Evolutionary conservation across 1,284 basidiomycete species (phyloP).

Genomic region (Sanghuangporus sanghuang): DNA sequence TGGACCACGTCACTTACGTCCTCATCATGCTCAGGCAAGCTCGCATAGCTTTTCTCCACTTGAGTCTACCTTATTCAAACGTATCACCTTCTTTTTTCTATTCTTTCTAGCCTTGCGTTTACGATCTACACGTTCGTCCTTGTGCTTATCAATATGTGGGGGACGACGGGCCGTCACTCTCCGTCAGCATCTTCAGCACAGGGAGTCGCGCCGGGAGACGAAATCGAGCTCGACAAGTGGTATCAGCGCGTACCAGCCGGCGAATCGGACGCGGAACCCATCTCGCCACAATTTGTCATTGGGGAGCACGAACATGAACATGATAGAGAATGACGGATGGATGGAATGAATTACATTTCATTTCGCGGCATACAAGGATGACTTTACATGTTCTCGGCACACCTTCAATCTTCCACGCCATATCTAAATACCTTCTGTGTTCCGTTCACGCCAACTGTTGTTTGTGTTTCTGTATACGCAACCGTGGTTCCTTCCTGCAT

Average conservation of each 20-base stretch:
- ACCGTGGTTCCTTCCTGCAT: not conserved
- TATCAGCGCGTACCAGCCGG: slow-evolving; percentile 16
- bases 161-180: slow-evolving; percentile 55
- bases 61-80: not conserved
- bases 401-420: not conserved
- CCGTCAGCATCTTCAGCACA: not conserved
- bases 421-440: not conserved
- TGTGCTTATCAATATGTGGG: slow-evolving; percentile 52
- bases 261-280: slow-evolving; percentile 12
- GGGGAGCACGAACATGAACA: slow-evolving; percentile 12
- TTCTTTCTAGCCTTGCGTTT: slow-evolving; percentile 59
- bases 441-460: not conserved
- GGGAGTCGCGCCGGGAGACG: not conserved
- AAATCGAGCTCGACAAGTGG: slow-evolving; percentile 16
- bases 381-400: no score
- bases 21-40: slow-evolving; percentile 76
- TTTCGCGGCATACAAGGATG: not conserved
- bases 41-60: not conserved
- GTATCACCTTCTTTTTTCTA: not conserved
- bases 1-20: slow-evolving; percentile 88
- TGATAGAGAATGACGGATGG: slow-evolving; percentile 2
- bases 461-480: not conserved
- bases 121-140: slow-evolving; percentile 69
- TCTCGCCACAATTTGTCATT: slow-evolving; percentile 16
- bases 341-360: not conserved